phyloP scores from a whole-genome alignment of 352 stramenopile genomes.

The Pythium rhizo-oryzae region DNA sequence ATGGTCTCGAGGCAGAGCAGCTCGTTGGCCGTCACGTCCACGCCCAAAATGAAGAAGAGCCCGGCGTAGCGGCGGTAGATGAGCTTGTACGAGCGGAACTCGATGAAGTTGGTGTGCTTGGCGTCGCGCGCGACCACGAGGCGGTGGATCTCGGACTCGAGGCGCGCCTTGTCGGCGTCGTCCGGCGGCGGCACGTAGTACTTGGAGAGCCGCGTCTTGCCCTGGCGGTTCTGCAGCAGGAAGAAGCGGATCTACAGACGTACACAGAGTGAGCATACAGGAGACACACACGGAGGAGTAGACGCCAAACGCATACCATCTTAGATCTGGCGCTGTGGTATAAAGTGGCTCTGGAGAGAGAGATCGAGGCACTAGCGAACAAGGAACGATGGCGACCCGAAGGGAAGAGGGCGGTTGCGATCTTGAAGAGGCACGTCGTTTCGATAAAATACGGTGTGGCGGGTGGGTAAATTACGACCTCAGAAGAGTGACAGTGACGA shows the following conservation, averaged over 20 bases:
- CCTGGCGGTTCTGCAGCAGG: slow-evolving; percentile 98
- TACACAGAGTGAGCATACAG: background rate
- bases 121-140: slow-evolving; percentile 88
- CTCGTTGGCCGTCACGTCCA: slow-evolving; percentile 98
- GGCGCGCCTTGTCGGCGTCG: slow-evolving; percentile 79
- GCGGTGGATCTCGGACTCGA: slow-evolving; percentile 92
- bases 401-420: slow-evolving; percentile 28
- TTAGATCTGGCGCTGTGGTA: background rate
- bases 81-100: slow-evolving; percentile 99
- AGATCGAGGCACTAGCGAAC: background rate
- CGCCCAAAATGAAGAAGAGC: slow-evolving; percentile 98
- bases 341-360: background rate
- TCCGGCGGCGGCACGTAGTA: slow-evolving; percentile 94
- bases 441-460: background rate
- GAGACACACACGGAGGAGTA: background rate
- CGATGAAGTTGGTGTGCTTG: slow-evolving; percentile 96
- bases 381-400: background rate
- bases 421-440: slow-evolving; percentile 27
- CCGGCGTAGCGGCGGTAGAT: slow-evolving; percentile 99
- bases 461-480: background rate
- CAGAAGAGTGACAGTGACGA: background rate
- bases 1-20: slow-evolving; percentile 98
- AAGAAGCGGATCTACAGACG: slow-evolving; percentile 95
- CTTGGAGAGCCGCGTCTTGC: slow-evolving; percentile 99
- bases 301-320: background rate